phyloP scores from a whole-genome alignment of 805 yeast genomes.

The Candida nemodendra region DNA sequence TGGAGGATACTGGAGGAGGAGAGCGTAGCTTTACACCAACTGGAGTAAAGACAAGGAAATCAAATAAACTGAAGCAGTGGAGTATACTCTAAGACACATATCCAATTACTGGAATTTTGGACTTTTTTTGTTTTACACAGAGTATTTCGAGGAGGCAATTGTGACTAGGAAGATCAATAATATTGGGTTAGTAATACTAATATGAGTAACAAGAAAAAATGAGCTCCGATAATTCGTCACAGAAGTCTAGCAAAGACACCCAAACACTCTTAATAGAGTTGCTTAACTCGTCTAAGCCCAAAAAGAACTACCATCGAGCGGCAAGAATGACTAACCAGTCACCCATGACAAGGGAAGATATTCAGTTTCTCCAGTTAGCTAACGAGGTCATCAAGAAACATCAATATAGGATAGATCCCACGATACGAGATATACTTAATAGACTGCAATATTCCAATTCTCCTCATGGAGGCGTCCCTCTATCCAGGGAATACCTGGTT shows the following conservation, averaged over 20 bases:
- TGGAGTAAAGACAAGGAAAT: too few species aligned
- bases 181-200: too few species aligned
- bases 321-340: slow-evolving; percentile 19
- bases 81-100: too few species aligned
- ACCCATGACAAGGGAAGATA: slow-evolving; percentile 48
- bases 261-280: slow-evolving; percentile 25
- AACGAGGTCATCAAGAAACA: slow-evolving; percentile 53
- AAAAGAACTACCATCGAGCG: slow-evolving; percentile 21
- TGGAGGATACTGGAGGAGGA: too few species aligned
- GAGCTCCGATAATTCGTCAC: slow-evolving; percentile 4
- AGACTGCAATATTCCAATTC: slow-evolving; percentile 58
- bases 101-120: too few species aligned
- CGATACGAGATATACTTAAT: slow-evolving; percentile 55
- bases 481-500: slow-evolving; percentile 24
- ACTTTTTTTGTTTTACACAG: too few species aligned
- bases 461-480: slow-evolving; percentile 55
- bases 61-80: too few species aligned
- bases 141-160: too few species aligned
- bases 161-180: too few species aligned
- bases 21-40: too few species aligned
- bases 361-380: slow-evolving; percentile 55
- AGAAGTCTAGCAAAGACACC: slow-evolving; percentile 16
- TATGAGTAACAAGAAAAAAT: neutral
- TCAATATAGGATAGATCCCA: slow-evolving; percentile 54
- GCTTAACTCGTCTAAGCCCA: slow-evolving; percentile 30